Evolutionary conservation across 495 filamentous ascomycete species (phyloP), one percentile per base, ranked within the genome.

Genomic region (Lophiotrema nucula): DNA sequence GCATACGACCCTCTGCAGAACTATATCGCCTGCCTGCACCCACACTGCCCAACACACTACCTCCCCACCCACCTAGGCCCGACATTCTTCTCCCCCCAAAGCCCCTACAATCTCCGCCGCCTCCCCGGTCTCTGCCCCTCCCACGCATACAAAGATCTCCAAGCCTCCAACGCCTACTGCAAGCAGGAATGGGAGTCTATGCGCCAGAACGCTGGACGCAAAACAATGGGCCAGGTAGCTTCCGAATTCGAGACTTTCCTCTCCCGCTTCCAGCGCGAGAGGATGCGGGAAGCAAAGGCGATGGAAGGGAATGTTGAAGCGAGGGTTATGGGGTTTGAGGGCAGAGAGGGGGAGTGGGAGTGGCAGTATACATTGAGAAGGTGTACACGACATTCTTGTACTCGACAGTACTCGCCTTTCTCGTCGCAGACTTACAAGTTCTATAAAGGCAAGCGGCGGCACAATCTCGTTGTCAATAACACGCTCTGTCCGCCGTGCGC

Each of bases 121-220:
- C 39, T 19, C 15, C 45, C n/a, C 2, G 55, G 45, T 23, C 38
- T 51, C 46, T 58, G 55, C 22, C 55, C 47, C 5, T 28, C 22
- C 23, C 55, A 58, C 19, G 55, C 55, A 2, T 28, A 43, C 11
- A 21, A 28, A 16, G 47, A 58, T 15, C 38, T 58, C 8, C 28
- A 37, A 18, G 8, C 11, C 5, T 45, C 46, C 16, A 58, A 48
- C 24, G 26, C 19, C 1, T 21, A 43, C 2, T 38, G 28, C 23
- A 50, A 49, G 16, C 18, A 15, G 6, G 23, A 49, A 41, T 58
- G 44, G 35, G 55, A 58, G 22, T 5, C 1, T 16, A 43, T 50
- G 47, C 33, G 55, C 10, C 55, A 58, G 46, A 50, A 58, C 22
- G 55, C 55, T 2, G 46, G 55, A 24, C 45, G 55, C 21, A 50